Base-by-base conservation (phyloP, 371 early-diverging fungal species). In the Parasitella parasitica region DNA sequence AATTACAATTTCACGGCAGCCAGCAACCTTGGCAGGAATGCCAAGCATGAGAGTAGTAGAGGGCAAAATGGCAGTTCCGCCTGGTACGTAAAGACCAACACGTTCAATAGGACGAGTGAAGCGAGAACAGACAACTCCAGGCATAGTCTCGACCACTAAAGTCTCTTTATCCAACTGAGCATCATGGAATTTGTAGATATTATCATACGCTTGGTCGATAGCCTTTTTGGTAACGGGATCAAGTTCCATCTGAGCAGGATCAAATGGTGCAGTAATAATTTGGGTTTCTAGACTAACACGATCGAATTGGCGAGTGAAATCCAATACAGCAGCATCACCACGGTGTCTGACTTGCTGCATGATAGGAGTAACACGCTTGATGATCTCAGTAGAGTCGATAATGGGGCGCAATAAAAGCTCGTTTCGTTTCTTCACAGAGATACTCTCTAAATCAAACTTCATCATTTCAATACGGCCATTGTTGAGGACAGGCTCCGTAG, bases 81-180 rank as follows among this genome's bases (percentile, higher is more conserved):
- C 98, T 9, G 99, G 99, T 4, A 98, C 95, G 67, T 98, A 98
- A 48, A 98, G 76, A 30, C 99, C 99, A 56, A 98, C 98, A 8
- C 89, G 81, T 75, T 97, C 95, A 70, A 98, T 97, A 15, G 99
- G 92, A 22, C 98, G 86, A 35, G 86, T 85, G 73, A 96, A 94
- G 18, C 98, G 88, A 22, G 93, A 86, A 78, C 98, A 98, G 4
- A 81, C 82, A 15, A 98, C 95, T 36, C 99, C 99, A 6, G 97
- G 97, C 94, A 95, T 95, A 3, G 97, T 97, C 76, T 97, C 97
- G 4, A 97, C 96, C 11, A 77, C 76, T 34, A 94, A 73, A 3
- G 84, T 77, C 34, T 83, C 83, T 12, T 75, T 76, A 39, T 88
- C 91, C 70, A 94, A 75, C 77, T 98, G 99, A 2, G 98, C 97